Evolutionary conservation across 192 early-diverging fungal species (phyloP).

Genomic region (Podila verticillata): DNA sequence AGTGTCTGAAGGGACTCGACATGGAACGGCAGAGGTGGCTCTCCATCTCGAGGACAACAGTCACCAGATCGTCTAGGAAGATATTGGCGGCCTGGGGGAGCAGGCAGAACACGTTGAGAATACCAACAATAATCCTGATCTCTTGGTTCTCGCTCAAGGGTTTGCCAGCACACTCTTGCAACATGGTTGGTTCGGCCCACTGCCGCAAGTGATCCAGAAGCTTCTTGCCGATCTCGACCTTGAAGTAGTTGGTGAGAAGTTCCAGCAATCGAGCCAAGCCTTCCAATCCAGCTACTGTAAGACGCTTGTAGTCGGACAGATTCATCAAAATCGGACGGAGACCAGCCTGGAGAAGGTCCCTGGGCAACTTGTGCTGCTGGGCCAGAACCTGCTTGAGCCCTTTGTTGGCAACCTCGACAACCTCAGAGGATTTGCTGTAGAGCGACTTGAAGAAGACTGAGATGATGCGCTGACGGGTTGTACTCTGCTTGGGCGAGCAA

Average conservation of each 20-base stretch:
- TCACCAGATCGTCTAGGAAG: slow-evolving; percentile 92
- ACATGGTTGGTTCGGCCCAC: slow-evolving; percentile 89
- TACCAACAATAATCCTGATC: slow-evolving; percentile 94
- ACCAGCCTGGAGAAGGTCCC: slow-evolving; percentile 95
- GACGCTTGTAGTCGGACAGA: slow-evolving; percentile 91
- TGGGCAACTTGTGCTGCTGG: slow-evolving; percentile 89
- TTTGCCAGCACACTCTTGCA: slow-evolving; percentile 83
- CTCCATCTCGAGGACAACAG: slow-evolving; percentile 89
- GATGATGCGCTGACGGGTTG: slow-evolving; percentile 89
- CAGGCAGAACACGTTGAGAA: slow-evolving; percentile 92
- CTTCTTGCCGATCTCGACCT: slow-evolving; percentile 98
- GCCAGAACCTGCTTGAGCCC: slow-evolving; percentile 85
- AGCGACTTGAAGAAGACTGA: slow-evolving; percentile 99
- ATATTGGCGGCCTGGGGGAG: slow-evolving; percentile 91
- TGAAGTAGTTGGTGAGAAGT: slow-evolving; percentile 97
- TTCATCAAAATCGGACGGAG: slow-evolving; percentile 95
- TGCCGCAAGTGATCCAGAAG: slow-evolving; percentile 93
- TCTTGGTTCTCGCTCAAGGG: slow-evolving; percentile 92
- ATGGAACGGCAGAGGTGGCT: slow-evolving; percentile 76
- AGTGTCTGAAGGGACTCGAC: slow-evolving; percentile 94
- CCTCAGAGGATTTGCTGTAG: slow-evolving; percentile 93
- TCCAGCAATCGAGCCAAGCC: slow-evolving; percentile 93
- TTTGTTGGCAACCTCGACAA: slow-evolving; percentile 94
- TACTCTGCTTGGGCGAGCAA: slow-evolving; percentile 73
- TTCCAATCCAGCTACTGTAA: slow-evolving; percentile 93